phyloP scores from a whole-genome alignment of 2,329 filamentous ascomycete species.

The Geoglossum cookeanum region DNA sequence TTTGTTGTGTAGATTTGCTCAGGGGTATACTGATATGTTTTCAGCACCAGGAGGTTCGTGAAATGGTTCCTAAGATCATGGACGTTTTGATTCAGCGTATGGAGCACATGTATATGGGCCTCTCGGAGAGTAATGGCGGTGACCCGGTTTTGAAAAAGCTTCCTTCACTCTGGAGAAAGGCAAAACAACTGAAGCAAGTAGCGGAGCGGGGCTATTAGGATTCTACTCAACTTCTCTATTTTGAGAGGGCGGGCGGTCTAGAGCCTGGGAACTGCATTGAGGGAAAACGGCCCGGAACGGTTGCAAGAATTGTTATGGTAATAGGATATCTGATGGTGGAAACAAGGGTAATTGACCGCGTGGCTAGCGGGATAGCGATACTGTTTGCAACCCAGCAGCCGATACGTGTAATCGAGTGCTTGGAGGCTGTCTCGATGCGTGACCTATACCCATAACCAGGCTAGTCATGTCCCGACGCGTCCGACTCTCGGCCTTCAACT shows the following conservation, averaged over 20 bases:
- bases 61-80: slow-evolving; percentile 40
- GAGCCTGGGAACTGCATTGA: not conserved
- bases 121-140: slow-evolving; percentile 31
- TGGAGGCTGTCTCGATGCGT: not conserved
- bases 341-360: not conserved
- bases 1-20: not conserved
- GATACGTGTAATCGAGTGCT: not conserved
- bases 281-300: not conserved
- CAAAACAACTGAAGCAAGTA: slow-evolving; percentile 2
- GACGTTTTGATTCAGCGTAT: slow-evolving; percentile 37
- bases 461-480: not conserved
- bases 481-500: not conserved
- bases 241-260: not conserved
- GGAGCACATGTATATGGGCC: slow-evolving; percentile 35
- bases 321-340: not conserved
- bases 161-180: slow-evolving; percentile 20
- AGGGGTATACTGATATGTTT: slow-evolving; percentile 5
- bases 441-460: not conserved
- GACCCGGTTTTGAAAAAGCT: slow-evolving; percentile 34
- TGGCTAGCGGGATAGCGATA: not conserved
- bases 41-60: slow-evolving; percentile 33
- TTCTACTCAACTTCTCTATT: not conserved
- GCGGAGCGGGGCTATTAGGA: not conserved
- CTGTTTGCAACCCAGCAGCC: not conserved
- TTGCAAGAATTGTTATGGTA: not conserved